phyloP scores from a whole-genome alignment of 1,284 basidiomycete genomes.

The Leccinum pachyderme region DNA sequence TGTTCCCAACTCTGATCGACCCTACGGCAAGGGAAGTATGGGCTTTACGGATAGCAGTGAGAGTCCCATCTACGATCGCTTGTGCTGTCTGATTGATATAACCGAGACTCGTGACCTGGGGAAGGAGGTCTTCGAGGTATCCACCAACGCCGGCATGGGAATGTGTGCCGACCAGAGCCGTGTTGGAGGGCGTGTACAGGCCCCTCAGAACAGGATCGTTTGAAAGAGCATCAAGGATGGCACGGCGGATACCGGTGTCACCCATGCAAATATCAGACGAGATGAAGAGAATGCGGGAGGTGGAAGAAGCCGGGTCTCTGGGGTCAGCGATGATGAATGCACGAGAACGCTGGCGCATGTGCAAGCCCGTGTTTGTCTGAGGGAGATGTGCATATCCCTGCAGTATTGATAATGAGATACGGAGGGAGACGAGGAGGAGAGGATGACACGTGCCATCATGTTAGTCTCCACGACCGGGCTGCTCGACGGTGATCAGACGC shows the following conservation, averaged over 20 bases:
- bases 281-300: constrained; percentile 70
- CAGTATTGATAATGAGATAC: constrained; percentile 4
- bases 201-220: constrained; percentile 50
- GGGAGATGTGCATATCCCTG: constrained; percentile 71
- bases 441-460: constrained; percentile 56
- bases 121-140: constrained; percentile 74
- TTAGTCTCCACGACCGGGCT: constrained; percentile 78
- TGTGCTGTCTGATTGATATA: constrained; percentile 68
- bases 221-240: constrained; percentile 60
- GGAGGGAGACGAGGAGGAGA: background rate
- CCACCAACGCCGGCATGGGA: constrained; percentile 78
- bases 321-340: constrained; percentile 72
- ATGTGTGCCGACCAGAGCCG: constrained; percentile 79
- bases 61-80: constrained; percentile 69
- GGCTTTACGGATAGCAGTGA: constrained; percentile 66
- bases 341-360: constrained; percentile 76
- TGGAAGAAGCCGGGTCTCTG: constrained; percentile 35
- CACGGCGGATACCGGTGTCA: constrained; percentile 72
- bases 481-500: constrained; percentile 1
- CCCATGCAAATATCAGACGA: constrained; percentile 82
- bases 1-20: constrained; percentile 63
- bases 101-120: constrained; percentile 73
- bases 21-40: constrained; percentile 63
- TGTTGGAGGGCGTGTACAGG: constrained; percentile 67
- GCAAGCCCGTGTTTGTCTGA: constrained; percentile 76